These are phyloP conservation scores for Annona cherimola DNA, from an alignment of 164 flowering plant genomes.

Conservation along the genomic window DNA sequence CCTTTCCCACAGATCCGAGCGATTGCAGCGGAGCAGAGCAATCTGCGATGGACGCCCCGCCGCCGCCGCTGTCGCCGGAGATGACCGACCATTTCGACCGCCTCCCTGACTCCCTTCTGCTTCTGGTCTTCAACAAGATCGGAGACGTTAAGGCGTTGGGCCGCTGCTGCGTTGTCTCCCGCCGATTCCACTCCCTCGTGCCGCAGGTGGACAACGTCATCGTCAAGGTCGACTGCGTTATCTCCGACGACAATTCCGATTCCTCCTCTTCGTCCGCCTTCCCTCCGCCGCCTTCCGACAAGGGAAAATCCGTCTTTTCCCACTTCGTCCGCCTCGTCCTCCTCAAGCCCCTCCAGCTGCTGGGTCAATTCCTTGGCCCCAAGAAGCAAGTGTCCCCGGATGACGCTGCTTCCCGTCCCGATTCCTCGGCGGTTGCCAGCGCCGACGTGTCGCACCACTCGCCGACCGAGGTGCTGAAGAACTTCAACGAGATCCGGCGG, in stretches of 20 bases:
- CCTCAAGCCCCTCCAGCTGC: slow-evolving; percentile 64
- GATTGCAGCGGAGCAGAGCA: background rate
- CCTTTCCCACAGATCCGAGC: slow-evolving; percentile 35
- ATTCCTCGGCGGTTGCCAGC: background rate
- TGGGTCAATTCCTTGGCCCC: slow-evolving; percentile 52
- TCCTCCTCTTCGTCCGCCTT: slow-evolving; percentile 25
- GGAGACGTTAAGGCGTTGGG: slow-evolving; percentile 83
- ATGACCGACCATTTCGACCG: slow-evolving; percentile 59
- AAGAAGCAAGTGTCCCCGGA: slow-evolving; percentile 18
- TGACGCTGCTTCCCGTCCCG: background rate
- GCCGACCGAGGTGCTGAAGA: slow-evolving; percentile 76
- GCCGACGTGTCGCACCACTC: slow-evolving; percentile 83
- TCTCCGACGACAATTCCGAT: slow-evolving; percentile 64
- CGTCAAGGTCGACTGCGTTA: slow-evolving; percentile 83
- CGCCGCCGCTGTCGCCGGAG: background rate
- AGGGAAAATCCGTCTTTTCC: slow-evolving; percentile 39
- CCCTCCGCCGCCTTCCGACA: slow-evolving; percentile 33
- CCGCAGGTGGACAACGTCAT: slow-evolving; percentile 79
- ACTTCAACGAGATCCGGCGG: slow-evolving; percentile 68
- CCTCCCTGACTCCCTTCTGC: slow-evolving; percentile 65
- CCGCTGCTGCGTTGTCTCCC: slow-evolving; percentile 75
- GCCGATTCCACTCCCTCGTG: slow-evolving; percentile 59
- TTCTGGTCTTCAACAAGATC: slow-evolving; percentile 72
- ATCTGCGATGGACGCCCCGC: background rate
- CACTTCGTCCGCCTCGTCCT: slow-evolving; percentile 30